Evolutionary conservation across 202 grass and related monocot genomes (phyloP), one percentile per base, ranked within the genome.

Genomic region (Thinopyrum obtusiflorum): DNA sequence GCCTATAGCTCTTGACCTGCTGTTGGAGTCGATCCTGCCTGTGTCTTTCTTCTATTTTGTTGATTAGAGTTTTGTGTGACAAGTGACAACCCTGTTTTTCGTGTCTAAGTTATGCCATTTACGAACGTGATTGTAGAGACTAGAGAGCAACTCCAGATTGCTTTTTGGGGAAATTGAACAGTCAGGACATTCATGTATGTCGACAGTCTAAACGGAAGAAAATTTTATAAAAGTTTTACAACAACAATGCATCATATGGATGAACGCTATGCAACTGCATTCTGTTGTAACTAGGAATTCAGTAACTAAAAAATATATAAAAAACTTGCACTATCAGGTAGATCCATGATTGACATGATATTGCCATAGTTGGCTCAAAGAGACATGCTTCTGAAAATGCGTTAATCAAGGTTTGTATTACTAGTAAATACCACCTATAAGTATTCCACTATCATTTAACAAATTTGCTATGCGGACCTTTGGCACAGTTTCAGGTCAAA

Each of bases 341-440:
- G 17, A 37, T 57, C 31, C 14, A 79, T 3, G 61, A 23, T 62
- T 66, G 73, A 73, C 68, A 84, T 87, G 35, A 7, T 17, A 28
- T 73, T 83, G 33, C 28, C 65, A 61, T 28, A 26, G 57, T 61
- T 61, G 33, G 83, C 36, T 1, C 4, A 79, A 89, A 61, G 59
- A 27, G 44, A 4, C 17, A 31, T 74, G 13, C 27, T 83, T 80
- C 15, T 65, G 12, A 61, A 44, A 42, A 61, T 83, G 15, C 15
- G 28, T 28, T 44, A 47, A 72, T 78, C 29, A 82, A 78, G 69
- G 42, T 37, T 14, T 59, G 23, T 83, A 20, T 66, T 33, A 27
- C 26, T 24, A 27, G 57, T 29, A 31, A 47, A 75, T 75, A 29
- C 26, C 26, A 53, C 44, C 40, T 75, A 44, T 53, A 51, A 53